Base-by-base conservation (phyloP, 1,139 yeast genomes). In the Geotrichum carabidarum region DNA sequence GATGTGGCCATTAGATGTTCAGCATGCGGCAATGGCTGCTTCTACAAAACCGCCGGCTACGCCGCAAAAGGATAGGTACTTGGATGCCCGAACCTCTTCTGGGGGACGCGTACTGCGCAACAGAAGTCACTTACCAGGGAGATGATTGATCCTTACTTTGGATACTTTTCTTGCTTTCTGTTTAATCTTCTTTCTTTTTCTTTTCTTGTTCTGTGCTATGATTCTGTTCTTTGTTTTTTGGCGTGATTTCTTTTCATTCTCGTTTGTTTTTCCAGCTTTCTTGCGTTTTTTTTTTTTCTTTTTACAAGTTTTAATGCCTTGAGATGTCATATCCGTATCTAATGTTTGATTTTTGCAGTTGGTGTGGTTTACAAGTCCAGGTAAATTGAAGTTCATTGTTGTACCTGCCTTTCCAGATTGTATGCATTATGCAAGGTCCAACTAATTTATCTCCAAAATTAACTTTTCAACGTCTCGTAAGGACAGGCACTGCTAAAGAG, bases 1-100 rank as follows among this genome's bases (percentile, higher is more conserved):
- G 1, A 79, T 85, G 81, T 78, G 86, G 75, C 90, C 90, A 11
- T 32, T 46, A 8, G 64, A 66, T n/a, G 44, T 62, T 35, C 60
- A 57, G 52, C 55, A 46, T 8, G 62, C 60, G 5, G 58, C 64
- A 9, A 52, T 48, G 7, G 53, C 52, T 6, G 35, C 37, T n/a
- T 12, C 49, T 2, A 14, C 42, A 2, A 27, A 48, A n/a, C 45
- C 45, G 14, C 38, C 35, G 15, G 30, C 22, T 14, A n/a, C 41
- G 30, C 34, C 48, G 27, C 40, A 34, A 11, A 8, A 58, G 58
- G 22, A 59, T 60, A 9, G 60, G 40, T 15, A 41, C 14, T 9
- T 14, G 1, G 46, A 40, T 37, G 17, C 14, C 11, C 46, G 42
- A 8, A 32, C 37, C 14, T 11, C 45, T n/a, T 35, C 47, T 2